Conservation (phyloP, 805 yeast genomes). For the Metschnikowia shivogae region DNA sequence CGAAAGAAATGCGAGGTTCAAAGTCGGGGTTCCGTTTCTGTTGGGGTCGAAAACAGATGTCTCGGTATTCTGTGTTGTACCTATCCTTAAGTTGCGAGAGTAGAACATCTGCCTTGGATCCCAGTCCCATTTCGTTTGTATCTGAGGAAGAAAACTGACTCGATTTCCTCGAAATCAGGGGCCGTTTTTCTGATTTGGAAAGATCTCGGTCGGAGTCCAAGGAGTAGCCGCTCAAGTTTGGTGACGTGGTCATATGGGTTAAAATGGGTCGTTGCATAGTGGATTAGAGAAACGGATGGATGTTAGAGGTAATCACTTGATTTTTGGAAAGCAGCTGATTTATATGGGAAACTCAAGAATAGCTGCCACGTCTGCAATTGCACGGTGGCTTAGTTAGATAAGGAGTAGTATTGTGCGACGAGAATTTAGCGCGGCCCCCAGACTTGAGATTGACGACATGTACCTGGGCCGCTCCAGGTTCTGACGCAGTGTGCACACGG, state of each 20-base stretch:
- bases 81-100: constrained; percentile 10
- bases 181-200: not conserved
- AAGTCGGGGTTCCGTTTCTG: constrained; percentile 11
- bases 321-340: not conserved
- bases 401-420: constrained; percentile 2
- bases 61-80: constrained; percentile 14
- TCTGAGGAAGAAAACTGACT: not conserved
- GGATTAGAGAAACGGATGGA: not conserved
- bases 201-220: not conserved
- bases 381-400: constrained; percentile 1
- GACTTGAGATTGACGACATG: not conserved
- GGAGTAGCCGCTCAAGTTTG: constrained; percentile 10
- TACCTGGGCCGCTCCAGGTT: not conserved
- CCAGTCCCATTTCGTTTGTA: not conserved
- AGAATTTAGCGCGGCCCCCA: constrained; percentile 3
- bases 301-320: not conserved
- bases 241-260: constrained; percentile 15
- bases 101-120: constrained; percentile 7
- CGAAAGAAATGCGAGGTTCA: constrained; percentile 46
- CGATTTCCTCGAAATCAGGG: not conserved
- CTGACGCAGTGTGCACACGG: not conserved
- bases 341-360: no score
- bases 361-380: not conserved
- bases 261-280: constrained; percentile 9
- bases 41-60: constrained; percentile 5